A percentile compares a stretch with the other conserved stretches of the same genome.
These are phyloP conservation scores for Podospora bellae-mahoneyi DNA, from an alignment of 495 filamentous ascomycete genomes.

Conservation along the genomic window DNA sequence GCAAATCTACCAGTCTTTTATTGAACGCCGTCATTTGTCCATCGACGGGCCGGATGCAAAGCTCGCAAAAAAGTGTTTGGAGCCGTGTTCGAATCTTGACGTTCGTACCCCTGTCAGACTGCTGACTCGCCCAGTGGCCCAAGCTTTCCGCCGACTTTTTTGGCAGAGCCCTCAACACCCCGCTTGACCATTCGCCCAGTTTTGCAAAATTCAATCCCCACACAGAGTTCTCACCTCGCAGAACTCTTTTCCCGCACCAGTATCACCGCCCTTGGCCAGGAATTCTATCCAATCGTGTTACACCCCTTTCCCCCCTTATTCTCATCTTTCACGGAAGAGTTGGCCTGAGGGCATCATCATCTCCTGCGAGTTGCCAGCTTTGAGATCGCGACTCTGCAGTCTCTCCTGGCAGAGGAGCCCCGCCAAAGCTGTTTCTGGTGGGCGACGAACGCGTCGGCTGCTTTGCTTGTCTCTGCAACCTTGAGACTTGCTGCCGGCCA, in stretches of 20 bases:
- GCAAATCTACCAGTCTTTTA: not conserved
- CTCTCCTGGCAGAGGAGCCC: not conserved
- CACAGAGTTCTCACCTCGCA: conserved; percentile 12
- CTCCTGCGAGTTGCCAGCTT: not conserved
- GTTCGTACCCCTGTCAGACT: conserved; percentile 1
- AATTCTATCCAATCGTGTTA: conserved; percentile 33
- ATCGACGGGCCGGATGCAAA: not conserved
- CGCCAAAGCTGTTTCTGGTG: conserved; percentile 16
- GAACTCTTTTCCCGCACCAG: conserved; percentile 25
- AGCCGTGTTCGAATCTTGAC: conserved; percentile 20
- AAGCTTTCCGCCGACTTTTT: conserved; percentile 17
- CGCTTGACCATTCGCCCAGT: conserved; percentile 29
- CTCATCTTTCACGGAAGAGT: not conserved
- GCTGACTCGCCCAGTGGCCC: conserved; percentile 25
- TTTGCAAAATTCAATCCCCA: conserved; percentile 17
- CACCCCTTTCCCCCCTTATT: conserved; percentile 20
- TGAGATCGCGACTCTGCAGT: not conserved
- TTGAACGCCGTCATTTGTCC: not conserved
- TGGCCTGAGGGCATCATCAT: not conserved
- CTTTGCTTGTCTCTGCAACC: not conserved
- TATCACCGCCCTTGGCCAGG: conserved; percentile 24
- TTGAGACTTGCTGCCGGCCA: not conserved
- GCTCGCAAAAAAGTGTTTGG: not conserved
- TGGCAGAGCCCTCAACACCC: conserved; percentile 19
- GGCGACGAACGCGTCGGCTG: conserved; percentile 23